Evolutionary conservation across 140 eudicot species (phyloP), one percentile per base, ranked within the genome.

Genomic region (Bidens hawaiensis): DNA sequence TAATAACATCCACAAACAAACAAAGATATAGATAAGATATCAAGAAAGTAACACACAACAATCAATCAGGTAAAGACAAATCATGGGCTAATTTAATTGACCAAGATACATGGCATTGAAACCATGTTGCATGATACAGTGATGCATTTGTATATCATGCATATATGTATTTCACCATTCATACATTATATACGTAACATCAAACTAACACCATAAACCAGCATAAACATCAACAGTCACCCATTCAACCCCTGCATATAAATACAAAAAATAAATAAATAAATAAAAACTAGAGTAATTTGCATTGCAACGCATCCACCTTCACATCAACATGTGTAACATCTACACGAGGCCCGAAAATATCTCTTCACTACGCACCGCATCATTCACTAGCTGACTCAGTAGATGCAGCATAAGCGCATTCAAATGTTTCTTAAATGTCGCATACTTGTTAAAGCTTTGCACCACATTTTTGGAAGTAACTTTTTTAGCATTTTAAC

Each of bases 401-500:
- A 91, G 87, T 33, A 84, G 77, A 68, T 78, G 83, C 65, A 91
- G 31, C 30, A 91, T 74, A 0, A 84, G 52, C 0, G 61, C 86
- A 72, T 80, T 84, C 87, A 74, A 87, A 65, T 91, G 96, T 81
- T 70, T 87, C 77, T 84, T 91, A 75, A 75, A 87, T 1, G 90
- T 91, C 93, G 87, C 87, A 21, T 87, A 91, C 79, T 72, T 80
- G 31, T 57, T 84, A 77, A 91, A 91, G 80, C 91, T 87, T 96
- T 91, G 96, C 80, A 70, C 8, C 59, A 48, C n/a, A n/a, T n/a
- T n/a, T n/a, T n/a, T n/a, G n/a, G n/a, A n/a, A n/a, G n/a, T n/a
- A n/a, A n/a, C n/a, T n/a, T n/a, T 21, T 70, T 5, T 53, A 21
- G 5, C 62, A 58, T 9, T 11, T 12, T 7, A 19, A 33, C 15